Conservation (phyloP, 192 early-diverging fungal species). For the Chytriomyces hyalinus region DNA sequence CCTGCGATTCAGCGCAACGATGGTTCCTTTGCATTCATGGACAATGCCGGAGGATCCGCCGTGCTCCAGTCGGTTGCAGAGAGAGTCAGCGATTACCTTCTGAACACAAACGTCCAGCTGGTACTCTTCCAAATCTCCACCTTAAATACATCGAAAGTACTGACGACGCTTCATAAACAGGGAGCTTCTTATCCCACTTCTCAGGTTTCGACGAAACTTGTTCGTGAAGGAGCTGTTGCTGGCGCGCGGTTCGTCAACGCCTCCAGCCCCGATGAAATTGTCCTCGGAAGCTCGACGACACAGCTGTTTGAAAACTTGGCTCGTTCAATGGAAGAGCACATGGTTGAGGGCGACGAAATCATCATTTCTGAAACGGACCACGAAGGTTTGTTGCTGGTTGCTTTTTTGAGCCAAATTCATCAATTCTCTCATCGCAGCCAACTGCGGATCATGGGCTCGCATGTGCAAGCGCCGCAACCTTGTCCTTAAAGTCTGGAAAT, state of each 20-base stretch:
- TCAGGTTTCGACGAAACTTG: conserved; percentile 22
- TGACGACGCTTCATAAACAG: not conserved
- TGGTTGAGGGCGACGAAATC: conserved; percentile 21
- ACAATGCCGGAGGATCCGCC: conserved; percentile 43
- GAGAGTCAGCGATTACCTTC: conserved; percentile 24
- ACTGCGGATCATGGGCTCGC: conserved; percentile 14
- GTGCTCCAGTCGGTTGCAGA: conserved; percentile 33
- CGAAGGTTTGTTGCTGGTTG: conserved; percentile 13
- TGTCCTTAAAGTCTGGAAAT: conserved; percentile 27
- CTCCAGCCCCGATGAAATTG: conserved; percentile 7
- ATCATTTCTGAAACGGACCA: conserved; percentile 34
- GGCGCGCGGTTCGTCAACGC: conserved; percentile 37
- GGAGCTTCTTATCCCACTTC: conserved; percentile 18
- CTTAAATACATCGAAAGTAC: not conserved
- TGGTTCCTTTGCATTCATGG: conserved; percentile 29
- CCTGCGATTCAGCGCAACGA: conserved; percentile 20
- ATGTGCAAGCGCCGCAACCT: conserved; percentile 24
- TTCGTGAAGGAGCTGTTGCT: not conserved
- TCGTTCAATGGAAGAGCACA: conserved; percentile 17
- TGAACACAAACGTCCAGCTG: conserved; percentile 32
- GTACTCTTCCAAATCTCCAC: conserved; percentile 1
- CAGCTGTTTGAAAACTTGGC: conserved; percentile 41
- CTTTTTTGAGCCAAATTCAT: not conserved
- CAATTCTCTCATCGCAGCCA: conserved; percentile 2
- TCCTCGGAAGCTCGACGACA: conserved; percentile 38